Conservation (phyloP, 495 filamentous ascomycete genomes). For the Tirmania nivea region DNA sequence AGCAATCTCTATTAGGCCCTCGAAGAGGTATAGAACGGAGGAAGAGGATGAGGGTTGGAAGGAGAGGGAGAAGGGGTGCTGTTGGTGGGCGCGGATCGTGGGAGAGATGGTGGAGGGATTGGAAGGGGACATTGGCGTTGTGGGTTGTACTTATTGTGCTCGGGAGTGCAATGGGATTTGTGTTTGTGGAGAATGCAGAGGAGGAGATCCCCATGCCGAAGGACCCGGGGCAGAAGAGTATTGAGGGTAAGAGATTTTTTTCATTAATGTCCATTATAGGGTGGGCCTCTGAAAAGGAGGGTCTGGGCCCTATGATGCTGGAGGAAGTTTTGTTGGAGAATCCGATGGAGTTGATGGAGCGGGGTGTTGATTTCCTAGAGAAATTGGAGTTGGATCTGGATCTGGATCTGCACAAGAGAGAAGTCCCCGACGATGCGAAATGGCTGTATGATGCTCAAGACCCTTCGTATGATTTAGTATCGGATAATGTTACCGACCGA, state of each 20-base stretch:
- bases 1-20: background rate
- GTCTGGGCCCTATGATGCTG: too few species aligned
- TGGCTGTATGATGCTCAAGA: background rate
- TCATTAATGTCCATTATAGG: background rate
- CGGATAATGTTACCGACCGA: background rate
- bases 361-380: too few species aligned
- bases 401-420: background rate
- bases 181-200: background rate
- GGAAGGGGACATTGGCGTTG: background rate
- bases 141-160: background rate
- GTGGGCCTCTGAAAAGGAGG: too few species aligned
- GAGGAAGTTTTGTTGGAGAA: too few species aligned
- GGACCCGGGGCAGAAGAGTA: background rate
- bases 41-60: background rate
- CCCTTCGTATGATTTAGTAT: conserved; percentile 1
- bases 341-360: background rate
- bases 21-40: background rate
- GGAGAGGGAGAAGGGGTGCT: background rate
- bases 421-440: background rate
- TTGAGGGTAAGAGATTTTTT: background rate
- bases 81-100: background rate
- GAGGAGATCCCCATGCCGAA: background rate
- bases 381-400: background rate
- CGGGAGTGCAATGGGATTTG: background rate
- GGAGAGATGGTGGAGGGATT: background rate